Base-by-base conservation (phyloP, 345 rosid genomes). In the Citrus sp. region DNA sequence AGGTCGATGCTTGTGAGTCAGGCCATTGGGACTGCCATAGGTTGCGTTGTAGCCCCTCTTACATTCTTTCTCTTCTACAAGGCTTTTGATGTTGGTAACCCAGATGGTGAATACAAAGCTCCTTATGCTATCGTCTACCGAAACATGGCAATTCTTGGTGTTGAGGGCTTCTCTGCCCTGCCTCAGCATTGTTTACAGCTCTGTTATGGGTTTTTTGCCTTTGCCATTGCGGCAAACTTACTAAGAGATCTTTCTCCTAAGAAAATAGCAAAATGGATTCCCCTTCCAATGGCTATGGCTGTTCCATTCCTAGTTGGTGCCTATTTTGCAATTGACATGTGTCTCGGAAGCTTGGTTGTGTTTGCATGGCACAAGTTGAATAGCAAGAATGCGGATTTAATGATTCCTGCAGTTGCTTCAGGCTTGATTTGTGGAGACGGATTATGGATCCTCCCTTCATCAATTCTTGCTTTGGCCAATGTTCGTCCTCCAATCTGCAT, bases 231-330 rank as follows among this genome's bases (percentile, higher is more conserved):
- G 8, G 88, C 91, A 56, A 93, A 94, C 82, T 49, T 96, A 73
- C 30, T 80, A 37, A 89, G 93, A 83, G 98, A 94, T 78, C 37
- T 82, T 8, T 73, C 86, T 4, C 95, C 98, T 0, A 67, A 70
- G 42, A 81, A 58, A 27, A 76, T 90, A 0, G 88, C 93, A 66
- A 92, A 92, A 77, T 96, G 92, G 88, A 70, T 92, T 30, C 99
- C 98, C 6, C 93, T 96, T 6, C 99, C 97, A 7, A 96, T 96
- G 97, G 99, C 95, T 2, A 96, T 96, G 98, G 99, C 98, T 0
- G 95, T 92, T 38, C 99, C 98, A 22, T 94, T 96, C 88, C 86
- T 94, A 12, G 98, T 96, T 0, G 97, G 99, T 14, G 97, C 94
- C 4, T 90, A 93, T 32, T 95, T 95, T 34, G 94, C 98, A 0